phyloP scores from a whole-genome alignment of 1,139 yeast genomes.

The Schizosaccharomyces versatilis region DNA sequence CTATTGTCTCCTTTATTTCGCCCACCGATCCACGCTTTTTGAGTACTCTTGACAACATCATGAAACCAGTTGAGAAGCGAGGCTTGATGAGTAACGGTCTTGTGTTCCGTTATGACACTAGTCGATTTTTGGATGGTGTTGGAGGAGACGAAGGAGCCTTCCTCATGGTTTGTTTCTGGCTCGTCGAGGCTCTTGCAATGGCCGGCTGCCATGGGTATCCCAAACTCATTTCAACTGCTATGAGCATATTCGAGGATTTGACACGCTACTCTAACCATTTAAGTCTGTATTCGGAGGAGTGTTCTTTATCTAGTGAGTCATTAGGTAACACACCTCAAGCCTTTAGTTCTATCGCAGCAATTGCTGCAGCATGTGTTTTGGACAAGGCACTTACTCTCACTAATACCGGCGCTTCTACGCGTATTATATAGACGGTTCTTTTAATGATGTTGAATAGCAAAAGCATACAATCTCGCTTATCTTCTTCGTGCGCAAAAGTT shows the following conservation, averaged over 20 bases:
- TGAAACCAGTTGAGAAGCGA: conserved; percentile 2
- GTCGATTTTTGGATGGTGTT: conserved; percentile 1
- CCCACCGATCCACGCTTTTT: conserved; percentile 4
- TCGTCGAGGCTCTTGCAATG: conserved; percentile 3
- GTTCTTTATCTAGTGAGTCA: conserved; percentile 2
- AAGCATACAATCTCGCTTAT: not conserved
- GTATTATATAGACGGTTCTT: not conserved
- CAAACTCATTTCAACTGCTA: conserved; percentile 1
- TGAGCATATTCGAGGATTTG: conserved; percentile 4
- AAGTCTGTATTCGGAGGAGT: conserved; percentile 1
- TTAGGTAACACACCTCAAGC: conserved; percentile 5
- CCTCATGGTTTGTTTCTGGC: conserved; percentile 4
- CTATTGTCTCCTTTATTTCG: conserved; percentile 3
- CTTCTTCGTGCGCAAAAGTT: not conserved
- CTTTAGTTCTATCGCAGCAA: conserved; percentile 1
- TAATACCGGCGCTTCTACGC: too few relatives aligned
- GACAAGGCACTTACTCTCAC: conserved; percentile 1
- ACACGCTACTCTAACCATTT: conserved; percentile 3
- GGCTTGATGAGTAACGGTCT: conserved; percentile 4
- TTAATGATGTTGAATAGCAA: not conserved
- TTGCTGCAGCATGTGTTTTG: conserved; percentile 1
- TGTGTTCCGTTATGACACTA: conserved; percentile 2
- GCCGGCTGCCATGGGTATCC: conserved; percentile 3
- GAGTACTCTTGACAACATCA: conserved; percentile 3
- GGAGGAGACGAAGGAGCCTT: conserved; percentile 4